phyloP scores from a whole-genome alignment of 1,139 yeast genomes.

The Suzukiozyma palmioleophila region DNA sequence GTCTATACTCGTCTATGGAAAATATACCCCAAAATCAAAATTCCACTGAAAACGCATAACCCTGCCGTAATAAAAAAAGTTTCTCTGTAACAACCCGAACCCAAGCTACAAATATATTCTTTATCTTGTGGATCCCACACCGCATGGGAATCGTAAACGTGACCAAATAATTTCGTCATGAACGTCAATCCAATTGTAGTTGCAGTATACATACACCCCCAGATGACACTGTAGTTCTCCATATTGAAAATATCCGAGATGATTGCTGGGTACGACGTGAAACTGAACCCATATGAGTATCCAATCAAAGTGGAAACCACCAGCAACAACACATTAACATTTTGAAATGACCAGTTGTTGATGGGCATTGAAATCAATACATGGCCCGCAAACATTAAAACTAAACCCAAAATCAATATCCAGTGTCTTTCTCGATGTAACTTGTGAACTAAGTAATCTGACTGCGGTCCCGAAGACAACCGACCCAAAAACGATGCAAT shows the following conservation, averaged over 20 bases:
- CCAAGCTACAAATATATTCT: conserved; percentile 30
- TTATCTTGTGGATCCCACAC: conserved; percentile 17
- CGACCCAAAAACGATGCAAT: conserved; percentile 66
- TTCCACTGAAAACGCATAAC: conserved; percentile 22
- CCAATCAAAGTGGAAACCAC: conserved; percentile 63
- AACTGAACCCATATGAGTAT: conserved; percentile 72
- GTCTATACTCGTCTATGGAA: conserved; percentile 5
- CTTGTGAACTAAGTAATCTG: conserved; percentile 54
- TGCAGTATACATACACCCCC: conserved; percentile 73
- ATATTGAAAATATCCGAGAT: conserved; percentile 76
- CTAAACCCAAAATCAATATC: conserved; percentile 54
- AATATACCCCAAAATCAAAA: conserved; percentile 22
- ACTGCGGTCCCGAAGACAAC: conserved; percentile 61
- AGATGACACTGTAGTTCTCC: conserved; percentile 66
- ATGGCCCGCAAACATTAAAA: conserved; percentile 37
- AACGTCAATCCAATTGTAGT: conserved; percentile 35
- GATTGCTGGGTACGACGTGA: conserved; percentile 79
- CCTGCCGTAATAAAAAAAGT: conserved; percentile 34
- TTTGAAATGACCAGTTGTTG: conserved; percentile 20
- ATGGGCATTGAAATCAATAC: conserved; percentile 32
- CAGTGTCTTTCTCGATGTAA: conserved; percentile 60
- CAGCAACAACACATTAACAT: conserved; percentile 34
- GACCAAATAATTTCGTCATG: conserved; percentile 39
- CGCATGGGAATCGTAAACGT: conserved; percentile 30
- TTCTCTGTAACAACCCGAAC: conserved; percentile 34